phyloP scores from a whole-genome alignment of 2,329 filamentous ascomycete genomes.

The Penicillium sp. region DNA sequence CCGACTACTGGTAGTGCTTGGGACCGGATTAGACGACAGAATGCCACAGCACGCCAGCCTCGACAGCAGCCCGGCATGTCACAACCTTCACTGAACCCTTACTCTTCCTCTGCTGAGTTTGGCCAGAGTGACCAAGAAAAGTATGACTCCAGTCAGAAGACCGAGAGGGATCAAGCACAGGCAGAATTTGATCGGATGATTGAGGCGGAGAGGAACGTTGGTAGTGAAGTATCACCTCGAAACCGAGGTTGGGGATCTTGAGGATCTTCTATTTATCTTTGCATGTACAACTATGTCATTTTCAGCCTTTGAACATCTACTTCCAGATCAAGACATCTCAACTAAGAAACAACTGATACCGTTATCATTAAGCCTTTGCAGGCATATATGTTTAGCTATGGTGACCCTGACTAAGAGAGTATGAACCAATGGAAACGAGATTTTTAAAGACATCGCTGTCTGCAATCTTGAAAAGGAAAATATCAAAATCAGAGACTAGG shows the following conservation, averaged over 20 bases:
- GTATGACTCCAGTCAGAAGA: constrained; percentile 24
- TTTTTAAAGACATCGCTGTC: background rate
- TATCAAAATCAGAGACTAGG: background rate
- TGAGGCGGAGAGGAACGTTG: constrained; percentile 40
- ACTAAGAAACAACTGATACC: constrained; percentile 8
- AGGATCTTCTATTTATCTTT: background rate
- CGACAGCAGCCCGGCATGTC: background rate
- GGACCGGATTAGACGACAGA: constrained; percentile 41
- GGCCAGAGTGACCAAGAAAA: constrained; percentile 8
- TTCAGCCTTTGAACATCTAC: background rate
- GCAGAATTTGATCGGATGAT: constrained; percentile 47
- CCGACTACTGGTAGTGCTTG: constrained; percentile 33
- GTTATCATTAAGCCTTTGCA: constrained; percentile 22
- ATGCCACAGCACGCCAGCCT: constrained; percentile 5
- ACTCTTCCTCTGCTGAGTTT: background rate
- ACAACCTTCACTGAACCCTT: background rate
- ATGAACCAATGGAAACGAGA: background rate
- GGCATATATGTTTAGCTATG: constrained; percentile 16
- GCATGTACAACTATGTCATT: constrained; percentile 13
- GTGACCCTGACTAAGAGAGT: background rate
- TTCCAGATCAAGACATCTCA: background rate
- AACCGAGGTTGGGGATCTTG: constrained; percentile 19
- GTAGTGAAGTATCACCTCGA: constrained; percentile 17
- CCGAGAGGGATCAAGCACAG: constrained; percentile 42
- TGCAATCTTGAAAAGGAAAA: constrained; percentile 10